These are phyloP conservation scores for Dipodascus albidus DNA, from an alignment of 805 yeast species.

Conservation along the genomic window DNA sequence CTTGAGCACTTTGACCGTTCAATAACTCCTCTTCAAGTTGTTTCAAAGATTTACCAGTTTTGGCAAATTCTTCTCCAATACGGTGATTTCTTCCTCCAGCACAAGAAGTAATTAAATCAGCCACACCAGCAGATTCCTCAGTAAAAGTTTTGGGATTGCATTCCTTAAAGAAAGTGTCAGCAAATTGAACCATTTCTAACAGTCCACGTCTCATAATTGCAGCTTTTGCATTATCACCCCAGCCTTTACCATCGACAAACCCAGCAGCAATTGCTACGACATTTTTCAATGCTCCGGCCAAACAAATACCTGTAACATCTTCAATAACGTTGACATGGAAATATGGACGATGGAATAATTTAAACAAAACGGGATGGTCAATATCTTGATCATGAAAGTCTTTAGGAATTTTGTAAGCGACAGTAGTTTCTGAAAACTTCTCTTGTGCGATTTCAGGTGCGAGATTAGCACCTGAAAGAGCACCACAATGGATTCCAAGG, in stretches of 20 bases:
- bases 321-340: constrained; percentile 90
- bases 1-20: constrained; percentile 96
- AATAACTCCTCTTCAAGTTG: constrained; percentile 78
- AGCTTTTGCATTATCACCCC: constrained; percentile 99
- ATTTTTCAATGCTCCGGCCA: constrained; percentile 95
- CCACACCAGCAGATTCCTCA: constrained; percentile 94
- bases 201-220: constrained; percentile 96
- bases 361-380: constrained; percentile 60
- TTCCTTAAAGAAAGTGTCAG: constrained; percentile 67
- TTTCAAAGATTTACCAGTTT: constrained; percentile 57
- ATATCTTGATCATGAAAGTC: constrained; percentile 65
- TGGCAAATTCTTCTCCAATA: constrained; percentile 78
- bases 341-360: constrained; percentile 91
- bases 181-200: constrained; percentile 80
- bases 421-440: constrained; percentile 96
- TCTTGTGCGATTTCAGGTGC: constrained; percentile 95
- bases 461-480: constrained; percentile 90
- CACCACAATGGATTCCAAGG: constrained; percentile 88
- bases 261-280: constrained; percentile 96
- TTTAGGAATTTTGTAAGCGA: constrained; percentile 71
- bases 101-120: constrained; percentile 95
- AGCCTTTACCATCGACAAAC: constrained; percentile 91
- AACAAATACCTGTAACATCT: constrained; percentile 92
- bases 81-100: constrained; percentile 94
- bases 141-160: constrained; percentile 73